These are phyloP conservation scores for Sclerotinia subarctica DNA, from an alignment of 2,329 filamentous ascomycete genomes.

Conservation along the genomic window DNA sequence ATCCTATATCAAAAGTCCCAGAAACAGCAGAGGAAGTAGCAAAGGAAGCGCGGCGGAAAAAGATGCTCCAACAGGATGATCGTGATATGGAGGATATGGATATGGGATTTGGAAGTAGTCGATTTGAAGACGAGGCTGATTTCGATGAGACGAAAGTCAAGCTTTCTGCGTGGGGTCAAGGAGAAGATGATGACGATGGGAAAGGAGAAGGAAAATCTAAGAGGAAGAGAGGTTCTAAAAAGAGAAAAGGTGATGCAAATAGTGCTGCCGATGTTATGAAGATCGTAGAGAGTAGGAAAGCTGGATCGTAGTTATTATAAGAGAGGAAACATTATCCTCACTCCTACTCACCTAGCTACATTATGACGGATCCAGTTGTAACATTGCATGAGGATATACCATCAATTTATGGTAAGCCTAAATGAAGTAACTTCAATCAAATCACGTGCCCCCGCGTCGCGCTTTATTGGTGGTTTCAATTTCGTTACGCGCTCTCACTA, in stretches of 20 bases:
- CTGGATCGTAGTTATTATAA: neutral
- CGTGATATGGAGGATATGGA: slow-evolving; percentile 90
- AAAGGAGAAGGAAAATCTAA: slow-evolving; percentile 50
- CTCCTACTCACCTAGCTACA: neutral
- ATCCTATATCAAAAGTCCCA: slow-evolving; percentile 44
- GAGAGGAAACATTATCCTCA: neutral
- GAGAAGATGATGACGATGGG: slow-evolving; percentile 46
- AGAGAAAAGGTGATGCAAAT: slow-evolving; percentile 75
- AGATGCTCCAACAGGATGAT: slow-evolving; percentile 69
- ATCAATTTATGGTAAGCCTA: neutral
- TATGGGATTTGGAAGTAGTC: slow-evolving; percentile 85
- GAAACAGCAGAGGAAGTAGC: slow-evolving; percentile 49
- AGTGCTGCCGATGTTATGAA: slow-evolving; percentile 76
- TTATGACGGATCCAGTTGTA: neutral
- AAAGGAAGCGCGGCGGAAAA: slow-evolving; percentile 66
- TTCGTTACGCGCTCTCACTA: neutral
- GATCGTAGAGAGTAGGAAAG: slow-evolving; percentile 58
- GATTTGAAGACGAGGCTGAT: slow-evolving; percentile 85
- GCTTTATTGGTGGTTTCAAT: neutral
- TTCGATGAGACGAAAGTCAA: slow-evolving; percentile 65
- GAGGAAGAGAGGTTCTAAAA: slow-evolving; percentile 69
- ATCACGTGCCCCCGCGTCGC: slow-evolving; percentile 6
- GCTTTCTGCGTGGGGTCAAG: slow-evolving; percentile 62
- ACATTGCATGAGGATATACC: neutral
- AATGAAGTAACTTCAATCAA: no score